Percentiles rank a stretch among this genome's conserved stretches.
Conservation (phyloP, 345 rosid genomes). For the Cardamine chenopodiifolia region DNA sequence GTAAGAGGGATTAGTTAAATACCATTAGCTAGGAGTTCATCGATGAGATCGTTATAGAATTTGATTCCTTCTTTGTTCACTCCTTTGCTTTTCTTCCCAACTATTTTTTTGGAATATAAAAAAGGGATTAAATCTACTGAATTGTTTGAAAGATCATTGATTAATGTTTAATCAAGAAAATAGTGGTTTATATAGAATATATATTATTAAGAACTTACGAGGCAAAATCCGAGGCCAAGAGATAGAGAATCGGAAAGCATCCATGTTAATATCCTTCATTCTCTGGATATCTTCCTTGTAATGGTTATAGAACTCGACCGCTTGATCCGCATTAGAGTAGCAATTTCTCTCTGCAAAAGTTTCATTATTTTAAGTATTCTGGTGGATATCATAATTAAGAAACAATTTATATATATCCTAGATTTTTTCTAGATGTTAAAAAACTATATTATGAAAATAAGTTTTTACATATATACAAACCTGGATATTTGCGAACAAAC, state of each 20-base stretch:
- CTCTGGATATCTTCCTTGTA: constrained; percentile 50
- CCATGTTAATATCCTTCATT: constrained; percentile 49
- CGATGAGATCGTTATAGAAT: constrained; percentile 56
- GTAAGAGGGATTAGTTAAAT: background rate
- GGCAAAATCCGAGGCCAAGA: constrained; percentile 61
- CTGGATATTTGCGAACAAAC: constrained; percentile 43
- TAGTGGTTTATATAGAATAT: background rate
- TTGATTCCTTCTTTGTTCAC: constrained; percentile 54
- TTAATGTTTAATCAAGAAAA: background rate
- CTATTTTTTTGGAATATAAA: constrained; percentile 15
- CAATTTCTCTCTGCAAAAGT: constrained; percentile 40
- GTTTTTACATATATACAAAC: background rate
- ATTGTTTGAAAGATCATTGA: background rate
- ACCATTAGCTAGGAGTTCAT: constrained; percentile 56
- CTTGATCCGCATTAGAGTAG: constrained; percentile 43
- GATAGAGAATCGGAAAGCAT: constrained; percentile 58
- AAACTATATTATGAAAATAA: background rate
- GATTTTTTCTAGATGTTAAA: background rate
- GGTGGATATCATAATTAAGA: background rate
- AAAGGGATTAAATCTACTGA: background rate
- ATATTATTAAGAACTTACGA: constrained; percentile 37
- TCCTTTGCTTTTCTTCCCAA: constrained; percentile 50
- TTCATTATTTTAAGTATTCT: background rate
- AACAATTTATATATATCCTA: background rate
- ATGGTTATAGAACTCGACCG: constrained; percentile 44